Evolutionary conservation across 495 filamentous ascomycete species (phyloP), one percentile per base, ranked within the genome.

Genomic region (Talaromyces wortmannii): DNA sequence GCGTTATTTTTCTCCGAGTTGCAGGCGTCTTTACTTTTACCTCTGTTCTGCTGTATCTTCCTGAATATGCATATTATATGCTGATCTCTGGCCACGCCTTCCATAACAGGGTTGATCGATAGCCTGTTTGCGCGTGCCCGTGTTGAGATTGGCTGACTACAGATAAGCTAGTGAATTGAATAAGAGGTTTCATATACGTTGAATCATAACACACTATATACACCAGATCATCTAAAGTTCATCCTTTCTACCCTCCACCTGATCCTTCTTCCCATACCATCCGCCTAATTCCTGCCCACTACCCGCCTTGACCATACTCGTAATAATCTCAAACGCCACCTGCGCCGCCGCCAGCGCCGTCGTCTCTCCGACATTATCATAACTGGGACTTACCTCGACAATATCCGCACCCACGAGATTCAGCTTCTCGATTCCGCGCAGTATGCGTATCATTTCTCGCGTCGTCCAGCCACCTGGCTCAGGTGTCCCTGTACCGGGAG

Each of bases 321-420:
- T 92, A 67, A 92, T 74, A 49, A 94, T 82, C 75, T 95, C 89
- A 68, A 85, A 95, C 15, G 84, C 85, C 17, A 88, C 80, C 74
- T 92, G 88, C 8, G 89, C 88, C 0, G 85, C 90, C n/a, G 87
- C 88, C 59, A 94, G 74, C 48, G 89, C 89, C 42, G 90, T 95
- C 63, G 86, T 84, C 78, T 95, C 90, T 0, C 86, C 89, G 48
- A 78, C 81, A 5, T 88, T 89, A 69, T 94, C 89, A 66, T 95
- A 94, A 11, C 88, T 87, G 1, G 90, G 90, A 46, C 86, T 85
- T 12, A 95, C 90, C 78, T 95, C 90, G 18, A 95, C 90, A 57
- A 92, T 84, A 69, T 89, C 87, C 4, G 83, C 86, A 0, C 87
- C 87, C 16, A 90, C 84, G 1, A 89, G 61, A 64, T 89, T 88